Evolutionary conservation across 1,284 basidiomycete genomes (phyloP).

Genomic region (Rhodotorula sp.): DNA sequence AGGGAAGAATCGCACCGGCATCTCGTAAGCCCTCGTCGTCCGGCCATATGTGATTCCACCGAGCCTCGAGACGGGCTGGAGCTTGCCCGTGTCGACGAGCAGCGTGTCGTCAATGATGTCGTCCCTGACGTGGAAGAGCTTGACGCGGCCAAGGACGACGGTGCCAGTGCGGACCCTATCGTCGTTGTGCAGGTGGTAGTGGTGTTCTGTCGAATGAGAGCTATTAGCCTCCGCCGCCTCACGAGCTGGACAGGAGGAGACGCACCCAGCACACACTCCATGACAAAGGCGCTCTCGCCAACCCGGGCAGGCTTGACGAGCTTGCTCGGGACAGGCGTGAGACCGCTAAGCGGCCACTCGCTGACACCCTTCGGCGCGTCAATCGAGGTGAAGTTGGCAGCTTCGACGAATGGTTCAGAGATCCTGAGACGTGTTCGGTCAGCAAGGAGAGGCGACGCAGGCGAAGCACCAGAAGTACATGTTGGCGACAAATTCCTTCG

Average conservation of each 20-base stretch:
- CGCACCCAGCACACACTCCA: conserved; percentile 66
- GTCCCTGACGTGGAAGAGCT: conserved; percentile 61
- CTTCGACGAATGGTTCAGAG: conserved; percentile 60
- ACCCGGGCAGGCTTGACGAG: conserved; percentile 65
- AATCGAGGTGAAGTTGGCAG: conserved; percentile 65
- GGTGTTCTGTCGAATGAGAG: conserved; percentile 17
- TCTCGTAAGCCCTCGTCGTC: conserved; percentile 35
- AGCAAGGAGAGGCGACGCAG: accelerated
- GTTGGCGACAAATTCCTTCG: conserved; percentile 69
- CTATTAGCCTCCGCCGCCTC: neutral
- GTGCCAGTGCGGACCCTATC: conserved; percentile 54
- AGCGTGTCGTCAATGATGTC: conserved; percentile 56
- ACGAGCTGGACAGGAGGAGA: conserved; percentile 17
- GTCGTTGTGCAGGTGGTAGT: conserved; percentile 57
- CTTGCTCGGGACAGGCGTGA: conserved; percentile 64
- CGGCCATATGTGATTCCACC: conserved; percentile 61
- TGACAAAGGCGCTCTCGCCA: conserved; percentile 64
- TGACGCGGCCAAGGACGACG: conserved; percentile 64
- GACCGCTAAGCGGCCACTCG: conserved; percentile 71
- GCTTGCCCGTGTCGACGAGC: conserved; percentile 60
- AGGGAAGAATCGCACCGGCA: conserved; percentile 8
- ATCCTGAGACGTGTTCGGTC: conserved; percentile 6
- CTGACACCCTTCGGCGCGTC: conserved; percentile 64
- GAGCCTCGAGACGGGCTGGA: conserved; percentile 62
- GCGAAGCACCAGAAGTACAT: conserved; percentile 48